Evolutionary conservation across 169 alveolate genomes (phyloP), one percentile per base, ranked within the genome.

Genomic region (Babesia ovis): DNA sequence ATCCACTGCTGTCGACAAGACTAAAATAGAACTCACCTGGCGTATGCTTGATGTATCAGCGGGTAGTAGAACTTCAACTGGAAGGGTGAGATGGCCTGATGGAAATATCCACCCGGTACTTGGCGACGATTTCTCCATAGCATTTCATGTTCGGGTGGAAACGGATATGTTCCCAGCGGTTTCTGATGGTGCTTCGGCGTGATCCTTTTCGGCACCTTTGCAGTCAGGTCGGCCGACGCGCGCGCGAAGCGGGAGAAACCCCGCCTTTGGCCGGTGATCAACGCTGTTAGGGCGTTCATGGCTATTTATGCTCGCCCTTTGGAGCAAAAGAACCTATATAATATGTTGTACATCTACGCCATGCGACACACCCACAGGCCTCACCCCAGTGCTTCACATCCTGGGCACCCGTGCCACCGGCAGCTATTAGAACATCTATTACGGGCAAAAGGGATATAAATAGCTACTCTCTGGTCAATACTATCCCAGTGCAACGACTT

Each of bases 91-190:
- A 92, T 71, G 20, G 93, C 88, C 70, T 92, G 96, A 74, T 89
- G 93, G 66, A 85, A 84, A 72, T 83, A 92, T 20, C 95, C 95
- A 2, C 96, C 96, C 61, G 82, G 90, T 31, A 90, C 90, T 27
- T 80, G 81, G 72, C 90, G 84, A 75, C 96, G 85, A 70, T 92
- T 91, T 67, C 85, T 88, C 96, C 96, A 92, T 70, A 91, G 85
- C 93, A 92, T 75, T 72, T 90, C 95, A 29, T 84, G 91, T 64
- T 92, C 96, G 23, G 96, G 96, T 34, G 96, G 92, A 35, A 89
- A 73, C 37, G 96, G 96, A 70, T 92, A 92, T 25, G 90, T 71
- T 5, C 96, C 96, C 51, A 92, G 87, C 11, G 95, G 91, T 27
- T 86, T 89, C 50, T 86, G 95, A 39, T 90, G 68, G 61, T 73